Base-by-base conservation (phyloP, 495 filamentous ascomycete species). In the Xylaria cubensis region DNA sequence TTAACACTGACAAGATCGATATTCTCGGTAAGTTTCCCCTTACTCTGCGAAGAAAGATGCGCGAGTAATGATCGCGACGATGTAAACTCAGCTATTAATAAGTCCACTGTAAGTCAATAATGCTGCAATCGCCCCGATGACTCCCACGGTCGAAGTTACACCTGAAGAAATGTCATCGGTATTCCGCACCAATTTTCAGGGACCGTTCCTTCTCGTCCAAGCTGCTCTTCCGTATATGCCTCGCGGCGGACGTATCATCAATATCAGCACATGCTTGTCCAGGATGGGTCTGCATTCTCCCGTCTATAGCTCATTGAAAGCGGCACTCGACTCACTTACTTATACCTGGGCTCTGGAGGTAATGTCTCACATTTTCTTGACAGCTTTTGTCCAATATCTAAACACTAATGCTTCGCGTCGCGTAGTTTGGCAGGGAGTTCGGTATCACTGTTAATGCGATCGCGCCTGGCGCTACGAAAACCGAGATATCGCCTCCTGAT, bases 231-330 rank as follows among this genome's bases (percentile, higher is more conserved):
- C 74, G 10, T 46, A 80, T 48, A 83, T 83, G 79, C 74, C 75
- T 21, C 76, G 72, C 5, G 80, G 80, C 41, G 80, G 80, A n/a
- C 77, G 81, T 50, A 83, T 83, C 73, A 75, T 82, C 73, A 83
- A 83, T 58, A 69, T 77, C 15, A 69, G 71, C 39, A 75, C 58
- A n/a, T 61, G 58, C 19, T 39, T 61, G 10, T 39, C 58, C 19
- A 19, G 58, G 34, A 61, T 61, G 58, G 58, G 58, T 19, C 32
- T 61, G 32, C 58, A 61, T 61, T 61, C 58, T 39, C 58, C 58
- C 58, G 17, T 61, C 58, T 61, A 75, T 69, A 70, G 51, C 26
- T 71, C 74, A n/a, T 71, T 67, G 41, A 77, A 77, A 62, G 74
- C 71, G 62, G 75, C 74, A 19, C 44, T 75, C 50, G 70, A 74